Evolutionary conservation across 73 alveolate species (phyloP).

Genomic region (Paramecium biaurelia): DNA sequence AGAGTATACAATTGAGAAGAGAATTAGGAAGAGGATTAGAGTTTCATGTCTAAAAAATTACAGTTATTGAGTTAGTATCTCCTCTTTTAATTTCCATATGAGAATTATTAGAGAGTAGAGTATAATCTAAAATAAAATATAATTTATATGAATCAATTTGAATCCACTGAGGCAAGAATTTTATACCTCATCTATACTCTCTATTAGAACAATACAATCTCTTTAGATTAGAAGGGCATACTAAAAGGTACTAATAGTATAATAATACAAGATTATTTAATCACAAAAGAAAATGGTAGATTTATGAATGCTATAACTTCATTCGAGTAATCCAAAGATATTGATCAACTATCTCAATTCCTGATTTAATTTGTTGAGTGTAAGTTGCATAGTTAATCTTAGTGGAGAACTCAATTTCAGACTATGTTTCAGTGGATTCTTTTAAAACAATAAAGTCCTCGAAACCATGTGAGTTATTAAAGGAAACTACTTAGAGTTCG

Average conservation of each 20-base stretch:
- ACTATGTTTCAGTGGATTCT: constrained; percentile 27
- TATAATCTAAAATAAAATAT: background rate
- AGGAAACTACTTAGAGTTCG: constrained; percentile 30
- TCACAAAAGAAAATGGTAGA: background rate
- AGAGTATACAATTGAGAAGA: background rate
- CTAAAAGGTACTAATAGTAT: background rate
- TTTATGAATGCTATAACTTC: constrained; percentile 5
- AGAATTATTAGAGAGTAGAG: background rate
- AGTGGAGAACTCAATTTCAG: constrained; percentile 16
- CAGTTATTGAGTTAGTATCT: background rate
- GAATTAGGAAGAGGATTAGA: background rate
- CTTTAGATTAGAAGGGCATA: background rate
- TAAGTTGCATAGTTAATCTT: background rate
- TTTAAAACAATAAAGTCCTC: background rate
- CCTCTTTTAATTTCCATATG: background rate
- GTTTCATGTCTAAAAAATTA: background rate
- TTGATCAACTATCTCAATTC: background rate
- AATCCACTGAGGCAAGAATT: background rate
- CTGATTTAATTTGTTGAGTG: background rate
- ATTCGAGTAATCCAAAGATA: background rate
- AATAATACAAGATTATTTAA: background rate
- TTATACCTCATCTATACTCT: background rate
- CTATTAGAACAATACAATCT: background rate
- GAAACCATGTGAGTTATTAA: background rate
- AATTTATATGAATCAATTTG: constrained; percentile 18